Conservation (phyloP, 371 early-diverging fungal species). For the Rhizopus microsporus region DNA sequence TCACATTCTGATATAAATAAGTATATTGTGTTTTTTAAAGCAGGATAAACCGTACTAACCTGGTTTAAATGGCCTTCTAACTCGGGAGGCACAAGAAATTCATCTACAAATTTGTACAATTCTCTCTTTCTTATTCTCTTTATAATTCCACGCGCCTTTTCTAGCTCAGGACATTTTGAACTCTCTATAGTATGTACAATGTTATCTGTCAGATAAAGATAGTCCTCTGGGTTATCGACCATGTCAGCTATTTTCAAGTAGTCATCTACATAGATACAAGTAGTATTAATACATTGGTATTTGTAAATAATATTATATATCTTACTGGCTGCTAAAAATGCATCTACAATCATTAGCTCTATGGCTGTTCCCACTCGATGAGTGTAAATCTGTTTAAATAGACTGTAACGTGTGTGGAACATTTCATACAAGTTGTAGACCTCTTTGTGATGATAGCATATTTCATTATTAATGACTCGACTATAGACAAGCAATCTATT, state of each 20-base stretch:
- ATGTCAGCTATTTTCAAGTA: constrained; percentile 71
- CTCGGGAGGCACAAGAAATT: constrained; percentile 71
- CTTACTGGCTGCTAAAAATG: constrained; percentile 73
- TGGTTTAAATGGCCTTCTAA: constrained; percentile 46
- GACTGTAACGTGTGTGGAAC: constrained; percentile 89
- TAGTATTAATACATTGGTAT: background rate
- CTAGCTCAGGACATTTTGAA: constrained; percentile 61
- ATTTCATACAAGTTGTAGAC: constrained; percentile 82
- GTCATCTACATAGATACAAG: constrained; percentile 42
- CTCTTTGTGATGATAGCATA: constrained; percentile 87
- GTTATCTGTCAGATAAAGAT: constrained; percentile 81
- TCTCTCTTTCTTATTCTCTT: constrained; percentile 73
- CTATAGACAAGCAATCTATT: constrained; percentile 78
- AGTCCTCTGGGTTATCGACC: constrained; percentile 70
- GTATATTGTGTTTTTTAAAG: background rate
- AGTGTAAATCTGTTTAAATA: constrained; percentile 92
- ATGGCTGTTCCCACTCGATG: constrained; percentile 83
- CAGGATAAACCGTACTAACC: constrained; percentile 16
- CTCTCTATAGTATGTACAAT: constrained; percentile 85
- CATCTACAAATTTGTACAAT: constrained; percentile 89
- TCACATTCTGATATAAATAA: constrained; percentile 31
- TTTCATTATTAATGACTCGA: constrained; percentile 86
- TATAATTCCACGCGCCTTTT: constrained; percentile 68
- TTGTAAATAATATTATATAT: background rate
- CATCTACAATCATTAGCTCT: constrained; percentile 90